phyloP scores from a whole-genome alignment of 2,329 filamentous ascomycete species.

The Lachnellula subtilissima region DNA sequence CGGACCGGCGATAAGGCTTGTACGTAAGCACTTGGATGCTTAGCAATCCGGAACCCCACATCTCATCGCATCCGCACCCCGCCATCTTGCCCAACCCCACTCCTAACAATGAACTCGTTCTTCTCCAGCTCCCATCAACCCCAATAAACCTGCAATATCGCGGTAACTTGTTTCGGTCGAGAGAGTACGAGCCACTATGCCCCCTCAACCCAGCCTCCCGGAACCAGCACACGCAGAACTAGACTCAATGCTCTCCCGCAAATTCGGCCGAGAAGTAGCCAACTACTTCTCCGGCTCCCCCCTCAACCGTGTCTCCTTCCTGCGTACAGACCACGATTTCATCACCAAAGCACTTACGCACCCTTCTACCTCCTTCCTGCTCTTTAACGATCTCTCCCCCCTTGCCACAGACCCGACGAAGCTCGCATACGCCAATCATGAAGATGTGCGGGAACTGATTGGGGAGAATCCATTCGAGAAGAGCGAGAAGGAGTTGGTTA shows the following conservation, averaged over 20 bases:
- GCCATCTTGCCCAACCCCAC: background rate
- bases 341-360: conserved; percentile 62
- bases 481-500: conserved; percentile 68
- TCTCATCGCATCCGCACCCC: background rate
- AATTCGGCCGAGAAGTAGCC: conserved; percentile 73
- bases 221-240: conserved; percentile 27
- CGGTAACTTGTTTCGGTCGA: background rate
- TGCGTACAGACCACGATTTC: conserved; percentile 67
- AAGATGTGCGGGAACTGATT: conserved; percentile 66
- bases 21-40: background rate
- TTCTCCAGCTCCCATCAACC: background rate
- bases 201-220: conserved; percentile 29
- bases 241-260: conserved; percentile 61
- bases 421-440: conserved; percentile 63
- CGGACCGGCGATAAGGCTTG: background rate
- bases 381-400: conserved; percentile 74
- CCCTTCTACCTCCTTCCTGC: conserved; percentile 65
- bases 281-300: conserved; percentile 82
- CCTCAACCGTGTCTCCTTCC: conserved; percentile 74
- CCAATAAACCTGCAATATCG: background rate
- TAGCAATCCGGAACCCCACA: background rate
- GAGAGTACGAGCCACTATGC: conserved; percentile 21
- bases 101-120: background rate
- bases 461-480: conserved; percentile 66
- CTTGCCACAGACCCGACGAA: conserved; percentile 56